phyloP scores from a whole-genome alignment of 805 yeast genomes.

The Kodamaea restingae region DNA sequence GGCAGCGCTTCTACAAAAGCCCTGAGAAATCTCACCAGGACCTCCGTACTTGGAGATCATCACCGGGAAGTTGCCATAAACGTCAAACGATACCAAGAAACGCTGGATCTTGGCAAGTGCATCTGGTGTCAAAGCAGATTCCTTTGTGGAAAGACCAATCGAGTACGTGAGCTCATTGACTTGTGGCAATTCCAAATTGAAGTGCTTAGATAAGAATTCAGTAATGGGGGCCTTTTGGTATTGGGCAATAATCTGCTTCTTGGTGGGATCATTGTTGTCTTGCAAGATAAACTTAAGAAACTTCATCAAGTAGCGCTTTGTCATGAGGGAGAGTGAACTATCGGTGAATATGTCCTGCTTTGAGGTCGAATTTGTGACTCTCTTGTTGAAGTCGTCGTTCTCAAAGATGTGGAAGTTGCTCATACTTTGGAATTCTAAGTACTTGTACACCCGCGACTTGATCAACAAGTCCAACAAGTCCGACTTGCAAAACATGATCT shows the following conservation, averaged over 20 bases:
- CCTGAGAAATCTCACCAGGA: constrained; percentile 93
- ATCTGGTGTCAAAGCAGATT: constrained; percentile 59
- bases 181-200: constrained; percentile 70
- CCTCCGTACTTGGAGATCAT: constrained; percentile 91
- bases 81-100: constrained; percentile 78
- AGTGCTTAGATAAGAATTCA: constrained; percentile 57
- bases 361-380: constrained; percentile 63
- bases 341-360: constrained; percentile 93
- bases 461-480: constrained; percentile 75
- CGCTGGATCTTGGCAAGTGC: constrained; percentile 81
- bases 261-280: constrained; percentile 55
- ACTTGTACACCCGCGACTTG: constrained; percentile 83
- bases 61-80: constrained; percentile 92
- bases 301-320: constrained; percentile 85
- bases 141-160: constrained; percentile 70
- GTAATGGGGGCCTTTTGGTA: constrained; percentile 55
- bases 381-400: constrained; percentile 77
- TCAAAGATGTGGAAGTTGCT: constrained; percentile 92
- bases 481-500: constrained; percentile 83
- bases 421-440: constrained; percentile 86
- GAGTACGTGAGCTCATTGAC: constrained; percentile 80
- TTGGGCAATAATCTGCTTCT: constrained; percentile 52
- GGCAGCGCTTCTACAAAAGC: constrained; percentile 96
- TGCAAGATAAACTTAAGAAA: constrained; percentile 79
- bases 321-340: constrained; percentile 65